Conservation (phyloP, 1,139 yeast genomes). For the Yamadazyma siamensis region DNA sequence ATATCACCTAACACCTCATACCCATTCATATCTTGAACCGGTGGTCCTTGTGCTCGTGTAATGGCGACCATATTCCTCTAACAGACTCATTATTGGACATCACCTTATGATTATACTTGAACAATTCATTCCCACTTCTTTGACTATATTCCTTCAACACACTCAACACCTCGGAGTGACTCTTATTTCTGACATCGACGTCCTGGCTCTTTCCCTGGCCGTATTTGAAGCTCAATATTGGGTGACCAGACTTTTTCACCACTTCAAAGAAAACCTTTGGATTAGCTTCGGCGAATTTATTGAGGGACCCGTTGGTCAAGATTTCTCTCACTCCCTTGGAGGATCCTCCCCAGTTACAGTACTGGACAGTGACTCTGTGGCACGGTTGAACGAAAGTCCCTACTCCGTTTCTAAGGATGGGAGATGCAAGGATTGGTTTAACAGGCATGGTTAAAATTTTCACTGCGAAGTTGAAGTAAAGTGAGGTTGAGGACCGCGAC, state of each 20-base stretch:
- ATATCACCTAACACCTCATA: no score
- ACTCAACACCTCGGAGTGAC: conserved; percentile 56
- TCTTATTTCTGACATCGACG: conserved; percentile 51
- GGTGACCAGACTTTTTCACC: conserved; percentile 75
- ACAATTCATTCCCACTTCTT: conserved; percentile 37
- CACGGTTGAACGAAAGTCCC: conserved; percentile 79
- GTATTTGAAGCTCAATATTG: conserved; percentile 70
- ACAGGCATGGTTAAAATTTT: conserved; percentile 35
- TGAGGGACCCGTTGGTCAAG: conserved; percentile 52
- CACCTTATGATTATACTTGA: conserved; percentile 62
- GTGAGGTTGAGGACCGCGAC: neutral
- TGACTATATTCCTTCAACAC: conserved; percentile 55
- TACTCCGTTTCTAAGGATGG: conserved; percentile 73
- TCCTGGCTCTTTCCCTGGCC: conserved; percentile 31
- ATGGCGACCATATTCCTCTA: conserved; percentile 97
- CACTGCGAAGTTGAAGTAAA: conserved; percentile 1
- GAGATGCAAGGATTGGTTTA: conserved; percentile 49
- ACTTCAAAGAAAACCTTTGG: conserved; percentile 73
- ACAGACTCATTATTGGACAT: conserved; percentile 77
- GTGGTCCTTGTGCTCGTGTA: conserved; percentile 69
- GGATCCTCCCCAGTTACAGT: conserved; percentile 95
- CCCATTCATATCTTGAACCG: conserved; percentile 59
- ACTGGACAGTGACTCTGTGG: conserved; percentile 66
- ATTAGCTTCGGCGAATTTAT: conserved; percentile 54
- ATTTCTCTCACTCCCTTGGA: conserved; percentile 79